A percentile compares a stretch with the other conserved stretches of the same genome.
Conservation (phyloP, 352 stramenopile species). For the Pythium dissotocum region DNA sequence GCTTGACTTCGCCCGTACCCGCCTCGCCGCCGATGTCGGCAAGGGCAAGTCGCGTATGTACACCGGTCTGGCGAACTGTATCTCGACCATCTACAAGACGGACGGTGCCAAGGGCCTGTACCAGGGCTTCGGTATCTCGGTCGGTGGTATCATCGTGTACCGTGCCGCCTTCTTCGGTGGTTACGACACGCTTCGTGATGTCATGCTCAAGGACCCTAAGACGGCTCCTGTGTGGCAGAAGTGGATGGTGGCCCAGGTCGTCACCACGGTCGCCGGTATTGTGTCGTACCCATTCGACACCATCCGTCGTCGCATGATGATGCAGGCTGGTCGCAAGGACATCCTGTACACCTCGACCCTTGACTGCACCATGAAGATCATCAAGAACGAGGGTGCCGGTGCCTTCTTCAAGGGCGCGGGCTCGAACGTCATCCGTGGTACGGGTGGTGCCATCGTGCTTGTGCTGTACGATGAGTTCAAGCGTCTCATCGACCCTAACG, state of each 20-base stretch:
- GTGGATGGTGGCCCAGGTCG: constrained; percentile 90
- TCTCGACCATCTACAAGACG: constrained; percentile 94
- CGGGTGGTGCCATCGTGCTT: constrained; percentile 97
- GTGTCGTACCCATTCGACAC: constrained; percentile 97
- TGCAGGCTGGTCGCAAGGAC: constrained; percentile 96
- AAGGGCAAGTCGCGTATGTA: constrained; percentile 97
- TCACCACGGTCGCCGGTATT: constrained; percentile 91
- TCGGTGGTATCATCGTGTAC: constrained; percentile 99
- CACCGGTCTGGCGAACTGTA: constrained; percentile 96
- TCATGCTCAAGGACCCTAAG: constrained; percentile 82
- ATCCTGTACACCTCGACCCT: constrained; percentile 97
- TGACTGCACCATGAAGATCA: constrained; percentile 97
- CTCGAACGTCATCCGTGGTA: constrained; percentile 98
- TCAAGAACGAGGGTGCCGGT: constrained; percentile 92
- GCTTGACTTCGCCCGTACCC: constrained; percentile 98
- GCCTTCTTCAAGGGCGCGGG: constrained; percentile 99
- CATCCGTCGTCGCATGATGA: constrained; percentile 96
- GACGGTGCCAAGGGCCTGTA: constrained; percentile 94
- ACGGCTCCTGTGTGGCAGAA: constrained; percentile 88
- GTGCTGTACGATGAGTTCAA: constrained; percentile 99
- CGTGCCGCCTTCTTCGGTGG: constrained; percentile 98
- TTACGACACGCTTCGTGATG: constrained; percentile 96
- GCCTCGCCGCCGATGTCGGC: constrained; percentile 98
- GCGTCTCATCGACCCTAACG: constrained; percentile 67
- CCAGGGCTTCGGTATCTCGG: constrained; percentile 98